Base-by-base conservation (phyloP, 2,329 filamentous ascomycete species). In the Basipetospora sp. region DNA sequence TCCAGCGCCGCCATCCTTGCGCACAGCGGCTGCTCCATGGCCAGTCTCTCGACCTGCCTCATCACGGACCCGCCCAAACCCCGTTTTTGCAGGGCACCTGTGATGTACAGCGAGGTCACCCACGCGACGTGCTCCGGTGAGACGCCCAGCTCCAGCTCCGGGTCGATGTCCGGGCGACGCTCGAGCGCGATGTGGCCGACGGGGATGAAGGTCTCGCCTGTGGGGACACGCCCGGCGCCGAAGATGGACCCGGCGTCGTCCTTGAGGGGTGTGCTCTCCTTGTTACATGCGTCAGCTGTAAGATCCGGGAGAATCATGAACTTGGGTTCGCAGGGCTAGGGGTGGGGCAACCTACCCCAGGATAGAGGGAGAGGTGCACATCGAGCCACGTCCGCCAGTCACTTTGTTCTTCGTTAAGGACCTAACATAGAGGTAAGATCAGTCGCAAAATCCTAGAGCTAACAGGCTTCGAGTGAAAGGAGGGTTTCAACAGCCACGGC, bases 101-200 rank as follows among this genome's bases (percentile, higher is more conserved):
- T 63, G 39, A 64, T 51, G 46, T 58, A 64, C 14, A 64, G 51
- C 5, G 52, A 53, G 36, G 58, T 57, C 20, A 62, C 46, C 59
- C 59, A 63, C 25, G 56, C 47, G 4, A 54, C 56, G 10, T 45
- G 48, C 11, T 46, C 42, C 9, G 43, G 35, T n/a, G n/a, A n/a
- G 22, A 6, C 22, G 14, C 53, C 51, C 25, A 60, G 48, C 16
- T 47, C 50, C 27, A 60, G 48, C 33, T 48, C 39, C 26, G 36
- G 39, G 39, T 60, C 50, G 10, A 52, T 47, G 2, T 53, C 48
- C 2, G 52, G 45, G 15, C 53, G 51, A 14, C 50, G 34, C 31
- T 59, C 56, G 3, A 64, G 47, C 6, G 54, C 56, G 14, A 60
- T 50, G 47, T 64, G 60, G 9, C 61, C 60, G 34, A 63, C 50